Conservation (phyloP, 805 yeast species). For the Yarrowia porcina region DNA sequence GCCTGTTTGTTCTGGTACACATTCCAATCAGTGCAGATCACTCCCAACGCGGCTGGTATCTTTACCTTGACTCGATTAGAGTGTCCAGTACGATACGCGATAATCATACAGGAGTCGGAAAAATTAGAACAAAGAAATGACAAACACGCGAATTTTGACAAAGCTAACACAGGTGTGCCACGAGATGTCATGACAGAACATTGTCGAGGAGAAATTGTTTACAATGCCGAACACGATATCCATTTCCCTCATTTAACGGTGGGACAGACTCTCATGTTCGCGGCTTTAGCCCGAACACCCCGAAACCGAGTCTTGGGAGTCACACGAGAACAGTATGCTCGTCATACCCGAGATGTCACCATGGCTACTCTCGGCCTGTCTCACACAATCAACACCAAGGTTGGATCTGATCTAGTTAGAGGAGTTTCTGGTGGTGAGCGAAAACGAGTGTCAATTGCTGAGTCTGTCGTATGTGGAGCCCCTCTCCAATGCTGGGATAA, state of each 20-base stretch:
- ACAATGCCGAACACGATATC: slow-evolving; percentile 63
- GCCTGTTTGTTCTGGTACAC: not conserved
- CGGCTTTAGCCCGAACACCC: slow-evolving; percentile 61
- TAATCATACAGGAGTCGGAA: slow-evolving; percentile 37
- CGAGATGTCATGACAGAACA: slow-evolving; percentile 50
- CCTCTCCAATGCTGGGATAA: slow-evolving; percentile 63
- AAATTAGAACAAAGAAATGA: not conserved
- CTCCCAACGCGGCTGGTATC: slow-evolving; percentile 52
- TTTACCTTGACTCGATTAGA: slow-evolving; percentile 38
- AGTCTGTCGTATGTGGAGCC: slow-evolving; percentile 47
- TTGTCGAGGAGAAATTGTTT: slow-evolving; percentile 66
- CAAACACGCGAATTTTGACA: slow-evolving; percentile 43
- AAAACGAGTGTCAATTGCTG: slow-evolving; percentile 68
- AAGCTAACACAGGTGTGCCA: slow-evolving; percentile 36
- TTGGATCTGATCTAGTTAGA: slow-evolving; percentile 63
- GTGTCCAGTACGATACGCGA: not conserved
- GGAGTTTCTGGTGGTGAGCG: slow-evolving; percentile 75
- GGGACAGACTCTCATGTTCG: slow-evolving; percentile 60
- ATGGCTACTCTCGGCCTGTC: slow-evolving; percentile 50
- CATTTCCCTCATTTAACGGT: slow-evolving; percentile 70
- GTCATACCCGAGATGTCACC: slow-evolving; percentile 51
- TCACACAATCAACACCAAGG: slow-evolving; percentile 60
- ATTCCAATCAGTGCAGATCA: slow-evolving; percentile 31
- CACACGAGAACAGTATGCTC: slow-evolving; percentile 53
- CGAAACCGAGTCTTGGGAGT: slow-evolving; percentile 58